Evolutionary conservation across 129 eudicot species (phyloP).

Genomic region (Silybum marianum): DNA sequence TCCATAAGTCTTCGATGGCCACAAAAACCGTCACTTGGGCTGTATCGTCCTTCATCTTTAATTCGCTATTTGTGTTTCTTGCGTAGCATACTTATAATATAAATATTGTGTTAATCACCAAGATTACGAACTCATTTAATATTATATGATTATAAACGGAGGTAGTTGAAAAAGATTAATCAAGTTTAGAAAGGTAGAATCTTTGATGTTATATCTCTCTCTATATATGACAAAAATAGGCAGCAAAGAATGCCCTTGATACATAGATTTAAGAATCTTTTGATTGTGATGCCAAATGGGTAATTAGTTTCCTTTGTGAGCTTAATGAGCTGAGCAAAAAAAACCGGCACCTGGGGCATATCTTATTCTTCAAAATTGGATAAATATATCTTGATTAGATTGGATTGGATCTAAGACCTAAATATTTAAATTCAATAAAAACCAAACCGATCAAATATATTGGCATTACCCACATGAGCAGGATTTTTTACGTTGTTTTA

Average conservation of each 20-base stretch:
- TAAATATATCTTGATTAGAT: too few relatives aligned
- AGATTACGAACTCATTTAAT: not conserved
- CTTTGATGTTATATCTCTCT: not conserved
- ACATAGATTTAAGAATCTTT: not conserved
- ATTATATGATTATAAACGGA: conserved; percentile 2
- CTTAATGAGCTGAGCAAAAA: not conserved
- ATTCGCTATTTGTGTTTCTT: not conserved
- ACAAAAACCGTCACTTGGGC: conserved; percentile 33
- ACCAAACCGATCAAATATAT: too few relatives aligned
- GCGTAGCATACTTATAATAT: not conserved
- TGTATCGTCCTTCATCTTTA: conserved; percentile 36
- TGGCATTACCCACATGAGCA: too few relatives aligned
- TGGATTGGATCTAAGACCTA: too few relatives aligned
- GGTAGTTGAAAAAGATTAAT: not conserved
- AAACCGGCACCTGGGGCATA: too few relatives aligned
- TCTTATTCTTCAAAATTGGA: too few relatives aligned
- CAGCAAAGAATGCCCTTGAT: not conserved
- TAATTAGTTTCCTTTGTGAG: too few relatives aligned
- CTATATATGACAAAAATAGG: not conserved
- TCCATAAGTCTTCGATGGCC: conserved; percentile 35
- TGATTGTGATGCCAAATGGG: not conserved
- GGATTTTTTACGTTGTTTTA: too few relatives aligned
- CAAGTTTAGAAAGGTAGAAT: not conserved
- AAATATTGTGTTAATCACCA: not conserved
- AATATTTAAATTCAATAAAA: too few relatives aligned